A percentile compares a stretch with the other conserved stretches of the same genome.
Evolutionary conservation across 78 protist genomes (phyloP).

Genomic region (Tieghemostelium lacteum): DNA sequence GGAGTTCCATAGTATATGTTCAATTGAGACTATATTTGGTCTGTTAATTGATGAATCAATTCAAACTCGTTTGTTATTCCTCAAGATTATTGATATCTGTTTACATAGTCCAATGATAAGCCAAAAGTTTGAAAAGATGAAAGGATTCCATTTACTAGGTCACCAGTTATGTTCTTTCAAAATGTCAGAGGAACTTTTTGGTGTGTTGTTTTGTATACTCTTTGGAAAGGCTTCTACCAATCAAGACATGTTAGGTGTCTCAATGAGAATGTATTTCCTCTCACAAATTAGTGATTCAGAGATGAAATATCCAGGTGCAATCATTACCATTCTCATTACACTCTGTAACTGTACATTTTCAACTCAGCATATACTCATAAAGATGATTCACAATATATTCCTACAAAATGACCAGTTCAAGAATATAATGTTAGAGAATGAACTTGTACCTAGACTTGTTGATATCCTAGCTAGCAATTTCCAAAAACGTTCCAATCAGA

Average conservation of each 20-base stretch:
- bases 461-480: conserved; percentile 46
- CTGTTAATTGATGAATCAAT: conserved; percentile 32
- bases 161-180: conserved; percentile 15
- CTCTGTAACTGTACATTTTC: conserved; percentile 3
- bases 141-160: conserved; percentile 77
- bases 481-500: conserved; percentile 7
- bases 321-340: conserved; percentile 15
- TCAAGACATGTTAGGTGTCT: background rate
- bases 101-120: conserved; percentile 32
- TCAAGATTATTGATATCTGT: conserved; percentile 55
- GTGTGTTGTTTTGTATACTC: conserved; percentile 66
- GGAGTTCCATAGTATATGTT: conserved; percentile 64
- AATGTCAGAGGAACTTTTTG: conserved; percentile 63
- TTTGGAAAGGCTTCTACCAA: conserved; percentile 65
- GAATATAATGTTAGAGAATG: conserved; percentile 27
- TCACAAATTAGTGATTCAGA: background rate
- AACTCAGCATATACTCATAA: conserved; percentile 58
- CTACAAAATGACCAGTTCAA: conserved; percentile 51
- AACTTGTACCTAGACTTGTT: conserved; percentile 38
- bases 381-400: conserved; percentile 65
- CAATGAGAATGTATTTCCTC: conserved; percentile 45
- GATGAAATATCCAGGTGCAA: conserved; percentile 46
- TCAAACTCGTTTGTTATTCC: conserved; percentile 11
- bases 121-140: conserved; percentile 56
- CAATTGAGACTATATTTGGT: conserved; percentile 60